Base-by-base conservation (phyloP, 2,329 filamentous ascomycete species). In the Gaeumannomyces sp. region DNA sequence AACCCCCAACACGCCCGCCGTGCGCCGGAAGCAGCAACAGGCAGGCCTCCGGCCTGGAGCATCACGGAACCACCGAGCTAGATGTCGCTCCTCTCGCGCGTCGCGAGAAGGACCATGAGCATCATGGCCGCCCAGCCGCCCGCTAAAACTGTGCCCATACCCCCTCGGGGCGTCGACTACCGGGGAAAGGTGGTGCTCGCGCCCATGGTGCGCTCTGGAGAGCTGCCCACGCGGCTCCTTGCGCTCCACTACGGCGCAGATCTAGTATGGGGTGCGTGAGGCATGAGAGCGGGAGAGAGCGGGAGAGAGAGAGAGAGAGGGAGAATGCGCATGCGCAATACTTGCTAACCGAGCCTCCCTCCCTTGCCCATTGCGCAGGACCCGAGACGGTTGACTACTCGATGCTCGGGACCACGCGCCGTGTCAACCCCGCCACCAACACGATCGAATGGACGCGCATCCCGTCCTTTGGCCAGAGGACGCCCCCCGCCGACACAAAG, bases 151-250 rank as follows among this genome's bases (percentile, higher is more conserved):
- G 91, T 97, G 53, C 89, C 92, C 63, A 96, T 97, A 69, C 94
- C 94, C 69, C 85, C 83, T 67, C 90, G 90, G 76, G 94, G 94
- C 63, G 93, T 97, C 72, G 93, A 97, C 80, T 98, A 97, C 78
- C 87, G 94, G 71, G 90, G 91, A 77, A 97, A 96, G 77, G 79
- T 98, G 69, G 95, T 98, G 59, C 89, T 99, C 68, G 95, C 95
- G 67, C 95, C 95, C 57, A 99, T 99, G 95, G 94, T 97, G 65
- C 90, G 95, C 70, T 96, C 92, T n/a, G 95, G 95, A 73, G 95
- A 99, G 80, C 81, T 97, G 67, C 94, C 95, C 3, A 95, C 92
- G 56, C 89, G 95, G 66, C 84, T 99, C 31, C 79, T 96, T 59
- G 89, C 95, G 38, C 85, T 99, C 67, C 91, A 96, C 73, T 98